Evolutionary conservation across 805 yeast genomes (phyloP).

Genomic region (Isabelozyma pseudorhagii): DNA sequence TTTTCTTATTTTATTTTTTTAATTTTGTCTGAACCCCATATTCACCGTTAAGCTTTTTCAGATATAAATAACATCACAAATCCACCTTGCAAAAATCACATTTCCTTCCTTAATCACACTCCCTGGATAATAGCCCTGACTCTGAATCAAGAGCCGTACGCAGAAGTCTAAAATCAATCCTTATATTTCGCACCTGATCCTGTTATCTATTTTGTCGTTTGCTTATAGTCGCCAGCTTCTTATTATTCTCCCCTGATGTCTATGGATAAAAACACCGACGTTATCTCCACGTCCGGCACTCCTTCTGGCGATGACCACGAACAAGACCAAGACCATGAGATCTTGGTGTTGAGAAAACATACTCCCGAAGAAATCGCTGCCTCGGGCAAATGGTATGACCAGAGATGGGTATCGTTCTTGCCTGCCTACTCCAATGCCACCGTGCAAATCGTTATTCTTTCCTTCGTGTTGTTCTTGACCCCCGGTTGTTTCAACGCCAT

Average conservation of each 20-base stretch:
- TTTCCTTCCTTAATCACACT: too few species aligned
- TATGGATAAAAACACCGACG: constrained; percentile 3
- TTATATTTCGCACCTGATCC: too few species aligned
- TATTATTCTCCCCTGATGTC: background rate
- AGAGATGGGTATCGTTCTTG: constrained; percentile 17
- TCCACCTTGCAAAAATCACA: too few species aligned
- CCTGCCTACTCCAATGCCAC: constrained; percentile 37
- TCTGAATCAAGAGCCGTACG: too few species aligned
- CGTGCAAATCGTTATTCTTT: constrained; percentile 43
- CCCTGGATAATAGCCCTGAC: too few species aligned
- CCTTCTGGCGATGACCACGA: constrained; percentile 1
- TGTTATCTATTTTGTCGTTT: too few species aligned
- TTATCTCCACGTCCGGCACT: background rate
- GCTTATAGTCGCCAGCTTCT: too few species aligned
- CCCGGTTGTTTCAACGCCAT: constrained; percentile 54
- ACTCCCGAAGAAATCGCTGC: constrained; percentile 27
- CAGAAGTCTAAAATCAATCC: too few species aligned
- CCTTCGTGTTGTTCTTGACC: constrained; percentile 47
- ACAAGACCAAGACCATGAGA: constrained; percentile 1
- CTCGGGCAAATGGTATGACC: constrained; percentile 41
- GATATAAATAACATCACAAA: too few species aligned
- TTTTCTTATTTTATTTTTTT: too few species aligned
- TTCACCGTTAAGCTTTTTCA: too few species aligned
- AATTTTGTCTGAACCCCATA: too few species aligned
- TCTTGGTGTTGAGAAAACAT: constrained; percentile 19